Evolutionary conservation across 2,329 filamentous ascomycete genomes (phyloP), one percentile per base, ranked within the genome.

Genomic region (Lecanicillium sp.): DNA sequence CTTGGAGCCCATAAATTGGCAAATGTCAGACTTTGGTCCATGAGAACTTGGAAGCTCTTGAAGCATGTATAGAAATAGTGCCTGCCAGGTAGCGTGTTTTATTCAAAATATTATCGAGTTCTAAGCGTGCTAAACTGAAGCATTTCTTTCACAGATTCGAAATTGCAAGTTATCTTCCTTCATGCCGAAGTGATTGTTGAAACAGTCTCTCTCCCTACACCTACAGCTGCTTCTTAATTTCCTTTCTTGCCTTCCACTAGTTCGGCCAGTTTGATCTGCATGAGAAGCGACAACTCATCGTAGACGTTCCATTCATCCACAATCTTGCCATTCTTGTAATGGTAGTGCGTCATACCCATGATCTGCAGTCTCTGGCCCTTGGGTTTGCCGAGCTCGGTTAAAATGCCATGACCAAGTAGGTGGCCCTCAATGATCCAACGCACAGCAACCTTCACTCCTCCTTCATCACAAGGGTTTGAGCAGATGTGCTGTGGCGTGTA

Each of bases 281-380:
- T 22, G 13, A 33, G 30, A 14, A 39, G 30, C 3, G 29, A 33
- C 20, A 39, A 17, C 20, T 33, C 37, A 29, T 39, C 37, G 13
- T 39, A 39, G 13, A 39, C 37, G 15, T 39, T 39, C 37, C 37
- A 39, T 20, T 39, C 37, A 15, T 39, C 37, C 8, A 39, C 37
- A 20, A 39, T 29, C 11, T 18, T 18, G 22, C 37, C 37, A 9
- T 39, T 29, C 22, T 39, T 39, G 30, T 39, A 39, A 15, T 39
- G 37, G 13, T 39, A 39, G 30, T 39, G 37, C 15, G 37, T 35
- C 35, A 42, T 32, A n/a, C 36, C 40, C 36, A 42, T 39, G 32
- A 42, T 28, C 18, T 42, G 35, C n/a, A 39, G 25, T 25, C 36
- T 17, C 20, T 39, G 37, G 20, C 37, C 37, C 19, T 10, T 34